Evolutionary conservation across 805 yeast genomes (phyloP).

Genomic region (Pichia nakasei): DNA sequence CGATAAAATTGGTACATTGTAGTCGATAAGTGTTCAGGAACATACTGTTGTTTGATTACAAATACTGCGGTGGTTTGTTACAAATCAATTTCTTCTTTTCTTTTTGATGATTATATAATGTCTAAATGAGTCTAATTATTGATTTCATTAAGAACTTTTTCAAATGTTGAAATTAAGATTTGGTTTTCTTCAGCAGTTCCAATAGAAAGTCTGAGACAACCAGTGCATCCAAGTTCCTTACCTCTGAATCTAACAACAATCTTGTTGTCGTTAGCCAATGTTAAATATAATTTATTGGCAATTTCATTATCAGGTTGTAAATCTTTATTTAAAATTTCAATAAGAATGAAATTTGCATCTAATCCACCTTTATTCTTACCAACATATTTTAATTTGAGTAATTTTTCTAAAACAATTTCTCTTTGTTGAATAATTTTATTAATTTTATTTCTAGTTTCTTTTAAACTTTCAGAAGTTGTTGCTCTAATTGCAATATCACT

Average conservation of each 20-base stretch:
- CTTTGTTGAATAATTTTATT: slow-evolving; percentile 48
- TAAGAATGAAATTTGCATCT: slow-evolving; percentile 78
- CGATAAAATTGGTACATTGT: too few species aligned
- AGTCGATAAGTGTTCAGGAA: too few species aligned
- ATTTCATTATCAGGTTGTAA: slow-evolving; percentile 60
- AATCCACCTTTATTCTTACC: slow-evolving; percentile 74
- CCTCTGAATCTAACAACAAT: slow-evolving; percentile 93
- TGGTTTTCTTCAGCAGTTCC: slow-evolving; percentile 77
- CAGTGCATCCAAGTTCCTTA: slow-evolving; percentile 77
- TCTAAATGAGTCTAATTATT: too few species aligned
- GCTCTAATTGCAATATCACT: slow-evolving; percentile 72
- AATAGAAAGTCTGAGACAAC: slow-evolving; percentile 78
- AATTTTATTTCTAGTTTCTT: slow-evolving; percentile 49
- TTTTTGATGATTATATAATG: too few species aligned
- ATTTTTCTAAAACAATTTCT: slow-evolving; percentile 37
- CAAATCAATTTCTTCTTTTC: too few species aligned
- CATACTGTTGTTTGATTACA: too few species aligned
- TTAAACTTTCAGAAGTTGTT: slow-evolving; percentile 47
- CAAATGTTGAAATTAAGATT: slow-evolving; percentile 34
- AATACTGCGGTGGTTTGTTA: too few species aligned
- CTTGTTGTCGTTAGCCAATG: slow-evolving; percentile 59
- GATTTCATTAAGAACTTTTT: slow-evolving; percentile 8
- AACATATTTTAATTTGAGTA: slow-evolving; percentile 51
- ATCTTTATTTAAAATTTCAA: slow-evolving; percentile 54
- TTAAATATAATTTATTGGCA: slow-evolving; percentile 59